Evolutionary conservation across 179 eudicot genomes (phyloP).

Genomic region (Amaranthus tricolor): DNA sequence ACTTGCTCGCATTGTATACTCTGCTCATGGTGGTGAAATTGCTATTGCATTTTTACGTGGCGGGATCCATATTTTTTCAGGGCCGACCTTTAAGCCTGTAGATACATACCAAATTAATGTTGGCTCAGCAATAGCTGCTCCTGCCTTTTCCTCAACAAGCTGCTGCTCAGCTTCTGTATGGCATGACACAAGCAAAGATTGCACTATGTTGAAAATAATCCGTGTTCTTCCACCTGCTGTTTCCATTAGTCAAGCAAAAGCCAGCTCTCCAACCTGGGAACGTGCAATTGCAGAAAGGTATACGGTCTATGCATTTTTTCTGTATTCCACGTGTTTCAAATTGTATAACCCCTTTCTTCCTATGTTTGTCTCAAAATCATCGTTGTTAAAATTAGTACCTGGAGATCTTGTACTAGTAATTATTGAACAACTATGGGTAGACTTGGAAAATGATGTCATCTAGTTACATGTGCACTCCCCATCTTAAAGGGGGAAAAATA

Average conservation of each 20-base stretch:
- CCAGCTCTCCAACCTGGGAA: constrained; percentile 79
- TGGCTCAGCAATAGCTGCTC: constrained; percentile 91
- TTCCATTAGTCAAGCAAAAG: constrained; percentile 68
- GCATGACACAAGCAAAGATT: constrained; percentile 74
- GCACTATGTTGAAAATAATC: constrained; percentile 77
- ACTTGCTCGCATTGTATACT: constrained; percentile 86
- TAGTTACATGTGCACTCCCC: no score
- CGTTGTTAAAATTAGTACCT: neutral
- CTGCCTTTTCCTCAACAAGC: constrained; percentile 97
- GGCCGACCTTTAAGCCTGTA: constrained; percentile 71
- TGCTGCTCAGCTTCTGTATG: constrained; percentile 97
- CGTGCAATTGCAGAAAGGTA: constrained; percentile 98
- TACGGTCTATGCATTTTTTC: neutral
- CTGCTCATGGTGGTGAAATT: constrained; percentile 97
- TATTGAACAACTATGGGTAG: no score
- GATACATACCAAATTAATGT: constrained; percentile 87
- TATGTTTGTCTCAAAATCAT: neutral
- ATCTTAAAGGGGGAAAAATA: no score
- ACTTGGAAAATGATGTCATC: no score
- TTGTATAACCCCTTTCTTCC: neutral
- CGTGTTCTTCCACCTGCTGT: constrained; percentile 94
- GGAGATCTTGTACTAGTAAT: neutral
- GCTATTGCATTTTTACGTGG: constrained; percentile 94
- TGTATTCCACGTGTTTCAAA: neutral
- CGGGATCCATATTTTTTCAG: constrained; percentile 86